These are phyloP conservation scores for Aspergillus ruber DNA, from an alignment of 2,329 filamentous ascomycete genomes.

Conservation along the genomic window DNA sequence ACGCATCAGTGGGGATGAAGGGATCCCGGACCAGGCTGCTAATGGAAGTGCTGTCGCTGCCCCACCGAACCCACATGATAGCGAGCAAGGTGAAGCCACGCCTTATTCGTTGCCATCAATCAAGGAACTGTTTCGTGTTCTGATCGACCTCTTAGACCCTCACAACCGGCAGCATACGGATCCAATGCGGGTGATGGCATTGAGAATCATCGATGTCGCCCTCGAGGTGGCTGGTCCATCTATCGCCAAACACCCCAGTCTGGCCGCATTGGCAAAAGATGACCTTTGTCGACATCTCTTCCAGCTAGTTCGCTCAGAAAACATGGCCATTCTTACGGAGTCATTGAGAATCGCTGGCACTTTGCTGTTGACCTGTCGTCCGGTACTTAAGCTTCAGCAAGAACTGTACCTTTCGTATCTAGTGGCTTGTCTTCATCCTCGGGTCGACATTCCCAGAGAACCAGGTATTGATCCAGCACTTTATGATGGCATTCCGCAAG, in stretches of 20 bases:
- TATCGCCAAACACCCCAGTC: constrained; percentile 82
- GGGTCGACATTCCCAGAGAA: constrained; percentile 89
- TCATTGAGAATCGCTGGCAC: constrained; percentile 89
- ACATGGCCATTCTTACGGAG: constrained; percentile 89
- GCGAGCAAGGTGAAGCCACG: constrained; percentile 55
- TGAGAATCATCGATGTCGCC: constrained; percentile 94
- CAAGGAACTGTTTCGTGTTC: constrained; percentile 82
- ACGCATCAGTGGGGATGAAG: constrained; percentile 26
- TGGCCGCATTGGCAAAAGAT: constrained; percentile 84
- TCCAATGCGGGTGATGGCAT: constrained; percentile 91
- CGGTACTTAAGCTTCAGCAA: constrained; percentile 89
- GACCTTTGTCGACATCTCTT: constrained; percentile 90
- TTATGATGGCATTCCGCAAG: constrained; percentile 87
- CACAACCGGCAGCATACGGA: constrained; percentile 90
- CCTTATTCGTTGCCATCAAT: constrained; percentile 95
- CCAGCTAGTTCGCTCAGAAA: constrained; percentile 91
- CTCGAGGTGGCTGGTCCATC: constrained; percentile 93
- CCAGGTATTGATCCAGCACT: constrained; percentile 82
- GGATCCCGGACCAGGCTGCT: constrained; percentile 22
- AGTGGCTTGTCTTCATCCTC: constrained; percentile 85
- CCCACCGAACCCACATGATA: constrained; percentile 34
- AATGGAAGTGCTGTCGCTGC: constrained; percentile 28
- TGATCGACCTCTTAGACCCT: constrained; percentile 89
- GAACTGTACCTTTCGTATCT: constrained; percentile 93
- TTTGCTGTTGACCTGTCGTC: constrained; percentile 79